Evolutionary conservation across 345 rosid species (phyloP).

Genomic region (Bruguiera sexangula): DNA sequence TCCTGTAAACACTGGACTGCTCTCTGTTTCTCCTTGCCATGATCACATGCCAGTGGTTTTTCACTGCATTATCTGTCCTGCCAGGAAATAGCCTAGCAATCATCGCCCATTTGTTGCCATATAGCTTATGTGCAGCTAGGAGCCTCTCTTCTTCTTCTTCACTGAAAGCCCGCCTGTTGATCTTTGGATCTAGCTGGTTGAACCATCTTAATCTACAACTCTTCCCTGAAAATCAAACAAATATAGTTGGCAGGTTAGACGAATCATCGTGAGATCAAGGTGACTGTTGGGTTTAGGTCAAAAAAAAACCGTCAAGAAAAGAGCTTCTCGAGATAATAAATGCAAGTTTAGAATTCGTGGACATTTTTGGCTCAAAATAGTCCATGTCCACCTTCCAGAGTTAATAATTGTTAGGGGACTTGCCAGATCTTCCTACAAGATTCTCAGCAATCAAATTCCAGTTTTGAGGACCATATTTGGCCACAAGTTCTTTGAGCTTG

Average conservation of each 20-base stretch:
- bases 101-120: slow-evolving; percentile 93
- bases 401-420: background rate
- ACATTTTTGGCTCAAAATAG: background rate
- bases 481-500: slow-evolving; percentile 76
- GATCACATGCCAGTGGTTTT: slow-evolving; percentile 96
- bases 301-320: background rate
- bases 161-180: slow-evolving; percentile 66
- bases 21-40: slow-evolving; percentile 85
- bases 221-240: slow-evolving; percentile 50
- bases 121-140: slow-evolving; percentile 58
- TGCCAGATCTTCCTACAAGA: slow-evolving; percentile 92
- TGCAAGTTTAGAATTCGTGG: background rate
- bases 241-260: too few relatives aligned
- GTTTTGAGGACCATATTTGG: slow-evolving; percentile 81
- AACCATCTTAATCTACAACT: slow-evolving; percentile 98
- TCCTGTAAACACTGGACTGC: slow-evolving; percentile 46
- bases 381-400: background rate
- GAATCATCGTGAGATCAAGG: background rate
- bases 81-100: slow-evolving; percentile 87
- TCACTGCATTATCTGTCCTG: slow-evolving; percentile 90
- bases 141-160: slow-evolving; percentile 88
- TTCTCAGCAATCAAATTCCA: slow-evolving; percentile 91
- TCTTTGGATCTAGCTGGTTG: slow-evolving; percentile 88
- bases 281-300: background rate
- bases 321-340: background rate